phyloP scores from a whole-genome alignment of 2,329 filamentous ascomycete genomes.

The Grosmannia clavigera region DNA sequence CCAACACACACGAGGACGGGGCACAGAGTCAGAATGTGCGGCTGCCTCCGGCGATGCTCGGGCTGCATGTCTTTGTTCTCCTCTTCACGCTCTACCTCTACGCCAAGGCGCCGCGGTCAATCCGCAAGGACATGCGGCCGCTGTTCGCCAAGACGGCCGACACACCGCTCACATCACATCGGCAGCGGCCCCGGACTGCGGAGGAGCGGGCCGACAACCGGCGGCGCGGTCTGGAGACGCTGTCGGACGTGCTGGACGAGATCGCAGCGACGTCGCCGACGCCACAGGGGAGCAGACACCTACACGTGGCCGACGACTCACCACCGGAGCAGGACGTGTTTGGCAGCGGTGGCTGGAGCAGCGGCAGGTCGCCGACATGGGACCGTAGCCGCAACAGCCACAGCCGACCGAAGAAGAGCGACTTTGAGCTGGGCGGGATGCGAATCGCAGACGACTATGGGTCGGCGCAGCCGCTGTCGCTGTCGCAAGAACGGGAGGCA shows the following conservation, averaged over 20 bases:
- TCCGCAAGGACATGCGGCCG: slow-evolving; percentile 44
- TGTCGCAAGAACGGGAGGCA: neutral
- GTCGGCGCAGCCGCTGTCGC: neutral
- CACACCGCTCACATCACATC: slow-evolving; percentile 10
- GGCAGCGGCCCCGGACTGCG: slow-evolving; percentile 1
- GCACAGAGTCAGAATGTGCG: no score
- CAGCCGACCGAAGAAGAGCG: slow-evolving; percentile 3
- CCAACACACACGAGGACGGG: neutral
- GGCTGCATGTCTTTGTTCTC: slow-evolving; percentile 43
- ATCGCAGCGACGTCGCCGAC: slow-evolving; percentile 17
- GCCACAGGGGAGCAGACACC: neutral
- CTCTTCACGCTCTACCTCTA: slow-evolving; percentile 41
- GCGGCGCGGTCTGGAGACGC: slow-evolving; percentile 17
- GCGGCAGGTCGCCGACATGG: neutral
- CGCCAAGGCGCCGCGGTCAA: slow-evolving; percentile 27
- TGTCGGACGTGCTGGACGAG: slow-evolving; percentile 36
- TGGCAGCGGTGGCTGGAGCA: neutral
- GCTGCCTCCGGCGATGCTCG: slow-evolving; percentile 25
- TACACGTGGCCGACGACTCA: neutral
- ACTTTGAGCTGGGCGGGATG: neutral
- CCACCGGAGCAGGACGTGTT: neutral
- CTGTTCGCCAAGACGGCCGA: slow-evolving; percentile 29
- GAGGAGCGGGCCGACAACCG: slow-evolving; percentile 18
- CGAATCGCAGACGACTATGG: neutral
- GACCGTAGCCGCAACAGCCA: neutral